Percentiles rank a stretch among this genome's conserved stretches.
These are phyloP conservation scores for Blumeria graminis DNA, from an alignment of 2,329 filamentous ascomycete species.

Conservation along the genomic window DNA sequence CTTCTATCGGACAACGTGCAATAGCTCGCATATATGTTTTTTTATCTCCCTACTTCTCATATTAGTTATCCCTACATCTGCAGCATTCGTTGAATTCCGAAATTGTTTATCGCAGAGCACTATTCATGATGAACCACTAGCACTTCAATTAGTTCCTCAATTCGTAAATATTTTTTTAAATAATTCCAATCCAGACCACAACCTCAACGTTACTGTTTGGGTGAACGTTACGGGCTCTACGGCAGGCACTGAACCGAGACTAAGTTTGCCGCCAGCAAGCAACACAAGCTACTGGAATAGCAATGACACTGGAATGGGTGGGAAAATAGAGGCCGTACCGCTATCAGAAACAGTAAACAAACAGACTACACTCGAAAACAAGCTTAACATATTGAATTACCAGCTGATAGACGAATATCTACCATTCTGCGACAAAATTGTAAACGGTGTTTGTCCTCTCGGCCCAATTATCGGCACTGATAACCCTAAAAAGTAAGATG, in stretches of 20 bases:
- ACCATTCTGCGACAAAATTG: slow-evolving; percentile 42
- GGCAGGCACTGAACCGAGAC: slow-evolving; percentile 19
- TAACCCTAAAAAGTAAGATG: slow-evolving; percentile 16
- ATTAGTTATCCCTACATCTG: slow-evolving; percentile 21
- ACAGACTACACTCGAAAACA: slow-evolving; percentile 48
- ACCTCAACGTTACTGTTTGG: slow-evolving; percentile 57
- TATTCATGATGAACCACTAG: slow-evolving; percentile 28
- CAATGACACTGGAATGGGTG: slow-evolving; percentile 30
- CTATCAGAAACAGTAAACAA: slow-evolving; percentile 22
- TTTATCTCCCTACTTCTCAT: no score
- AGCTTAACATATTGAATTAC: slow-evolving; percentile 55
- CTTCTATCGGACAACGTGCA: no score
- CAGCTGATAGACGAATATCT: slow-evolving; percentile 31
- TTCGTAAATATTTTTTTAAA: slow-evolving; percentile 55
- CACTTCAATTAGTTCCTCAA: slow-evolving; percentile 59
- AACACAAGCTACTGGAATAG: slow-evolving; percentile 29
- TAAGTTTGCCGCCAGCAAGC: slow-evolving; percentile 32
- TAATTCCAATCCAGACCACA: slow-evolving; percentile 30
- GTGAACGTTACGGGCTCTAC: slow-evolving; percentile 66
- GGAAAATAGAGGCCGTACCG: slow-evolving; percentile 53
- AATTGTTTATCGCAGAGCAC: slow-evolving; percentile 53
- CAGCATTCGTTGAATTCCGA: slow-evolving; percentile 51
- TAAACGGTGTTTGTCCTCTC: slow-evolving; percentile 47
- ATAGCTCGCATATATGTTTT: no score
- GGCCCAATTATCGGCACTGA: slow-evolving; percentile 43